Evolutionary conservation across 108 stramenopile genomes (phyloP).

Genomic region (Discostella stelligeroides): DNA sequence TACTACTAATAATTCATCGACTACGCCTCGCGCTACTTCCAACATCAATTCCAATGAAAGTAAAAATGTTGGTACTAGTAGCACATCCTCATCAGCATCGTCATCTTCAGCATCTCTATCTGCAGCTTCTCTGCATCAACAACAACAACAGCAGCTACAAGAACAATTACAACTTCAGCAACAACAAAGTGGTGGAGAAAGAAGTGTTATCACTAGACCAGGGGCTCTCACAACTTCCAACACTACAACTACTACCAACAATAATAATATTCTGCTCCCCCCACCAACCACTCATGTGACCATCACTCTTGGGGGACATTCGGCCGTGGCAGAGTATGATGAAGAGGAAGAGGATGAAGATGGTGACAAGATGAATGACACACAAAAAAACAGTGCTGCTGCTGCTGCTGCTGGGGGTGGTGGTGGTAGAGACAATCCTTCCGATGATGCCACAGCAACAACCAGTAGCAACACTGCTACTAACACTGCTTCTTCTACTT

Average conservation of each 20-base stretch:
- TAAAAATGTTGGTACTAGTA: background rate
- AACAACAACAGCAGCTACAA: background rate
- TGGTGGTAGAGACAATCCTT: too few species aligned
- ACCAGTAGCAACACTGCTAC: too few species aligned
- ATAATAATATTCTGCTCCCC: slow-evolving; percentile 5
- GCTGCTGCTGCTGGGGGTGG: too few species aligned
- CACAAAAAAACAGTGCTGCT: too few species aligned
- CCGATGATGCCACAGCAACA: too few species aligned
- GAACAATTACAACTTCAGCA: slow-evolving; percentile 7
- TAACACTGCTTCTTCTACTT: background rate
- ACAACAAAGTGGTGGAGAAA: too few species aligned
- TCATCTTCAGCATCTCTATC: slow-evolving; percentile 17
- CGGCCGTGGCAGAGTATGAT: slow-evolving; percentile 59
- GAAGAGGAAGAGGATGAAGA: slow-evolving; percentile 42
- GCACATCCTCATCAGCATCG: slow-evolving; percentile 2
- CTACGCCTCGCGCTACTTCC: background rate
- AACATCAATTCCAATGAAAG: slow-evolving; percentile 5
- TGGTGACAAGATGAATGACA: too few species aligned
- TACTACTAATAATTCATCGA: background rate
- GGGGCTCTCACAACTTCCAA: too few species aligned
- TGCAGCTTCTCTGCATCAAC: background rate
- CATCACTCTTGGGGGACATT: slow-evolving; percentile 74
- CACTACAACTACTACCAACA: too few species aligned
- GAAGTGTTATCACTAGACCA: too few species aligned
- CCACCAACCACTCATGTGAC: slow-evolving; percentile 75